Evolutionary conservation across 805 yeast species (phyloP).

Genomic region (Lipomyces yamanashiensis): DNA sequence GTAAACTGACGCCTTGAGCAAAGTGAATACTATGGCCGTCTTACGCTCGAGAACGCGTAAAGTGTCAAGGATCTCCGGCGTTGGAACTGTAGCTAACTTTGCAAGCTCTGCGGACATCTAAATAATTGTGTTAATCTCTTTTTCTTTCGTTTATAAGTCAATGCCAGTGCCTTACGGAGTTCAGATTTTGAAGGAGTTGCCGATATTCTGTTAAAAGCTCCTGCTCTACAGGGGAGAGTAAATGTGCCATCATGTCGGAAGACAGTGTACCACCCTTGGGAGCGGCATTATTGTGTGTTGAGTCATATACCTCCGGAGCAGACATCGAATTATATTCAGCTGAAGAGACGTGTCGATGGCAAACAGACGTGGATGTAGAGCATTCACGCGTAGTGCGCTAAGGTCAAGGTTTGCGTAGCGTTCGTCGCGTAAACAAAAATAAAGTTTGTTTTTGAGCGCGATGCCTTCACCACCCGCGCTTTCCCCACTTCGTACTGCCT

Average conservation of each 20-base stretch:
- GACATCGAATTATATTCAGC: neutral
- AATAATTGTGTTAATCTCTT: neutral
- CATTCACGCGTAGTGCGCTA: neutral
- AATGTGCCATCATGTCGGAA: conserved; percentile 19
- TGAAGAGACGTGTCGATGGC: neutral
- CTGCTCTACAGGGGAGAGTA: conserved; percentile 30
- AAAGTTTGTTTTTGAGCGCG: neutral
- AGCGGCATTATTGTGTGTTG: neutral
- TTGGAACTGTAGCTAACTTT: conserved; percentile 28
- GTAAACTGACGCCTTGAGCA: conserved; percentile 73
- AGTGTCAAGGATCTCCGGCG: conserved; percentile 52
- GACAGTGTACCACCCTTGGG: conserved; percentile 5
- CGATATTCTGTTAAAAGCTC: conserved; percentile 29
- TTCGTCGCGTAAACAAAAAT: conserved; percentile 5
- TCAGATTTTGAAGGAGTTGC: conserved; percentile 18
- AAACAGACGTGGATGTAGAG: neutral
- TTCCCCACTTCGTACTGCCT: neutral
- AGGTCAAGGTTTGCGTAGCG: neutral
- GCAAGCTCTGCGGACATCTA: conserved; percentile 29
- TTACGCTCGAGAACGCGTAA: conserved; percentile 66
- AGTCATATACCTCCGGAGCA: neutral
- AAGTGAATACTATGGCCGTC: conserved; percentile 65
- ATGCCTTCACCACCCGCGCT: neutral
- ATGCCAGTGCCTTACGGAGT: conserved; percentile 9
- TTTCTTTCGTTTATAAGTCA: neutral